phyloP scores from a whole-genome alignment of 306 rosid species.

The Sphenostylis stenocarpa region DNA sequence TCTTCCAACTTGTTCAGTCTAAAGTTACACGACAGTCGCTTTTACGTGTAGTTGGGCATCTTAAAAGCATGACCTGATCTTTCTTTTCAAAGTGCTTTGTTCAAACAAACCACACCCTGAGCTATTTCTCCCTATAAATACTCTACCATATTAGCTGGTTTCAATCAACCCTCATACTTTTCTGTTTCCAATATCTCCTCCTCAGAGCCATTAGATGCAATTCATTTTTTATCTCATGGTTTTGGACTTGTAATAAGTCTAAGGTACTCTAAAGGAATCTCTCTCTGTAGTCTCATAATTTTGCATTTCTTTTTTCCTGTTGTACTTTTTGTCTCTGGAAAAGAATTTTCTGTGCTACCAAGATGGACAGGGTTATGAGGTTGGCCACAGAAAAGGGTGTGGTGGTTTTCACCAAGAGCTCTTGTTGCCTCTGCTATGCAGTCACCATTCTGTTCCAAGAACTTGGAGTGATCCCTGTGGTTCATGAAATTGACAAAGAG shows the following conservation, averaged over 20 bases:
- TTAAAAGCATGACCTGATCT: slow-evolving; percentile 48
- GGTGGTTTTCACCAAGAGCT: slow-evolving; percentile 94
- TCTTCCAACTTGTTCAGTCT: slow-evolving; percentile 55
- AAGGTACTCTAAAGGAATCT: background rate
- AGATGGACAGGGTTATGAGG: slow-evolving; percentile 86
- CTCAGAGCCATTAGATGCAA: slow-evolving; percentile 44
- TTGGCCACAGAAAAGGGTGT: slow-evolving; percentile 72
- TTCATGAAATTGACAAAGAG: slow-evolving; percentile 83
- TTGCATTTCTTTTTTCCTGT: background rate
- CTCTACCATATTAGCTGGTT: slow-evolving; percentile 48
- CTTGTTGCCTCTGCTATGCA: slow-evolving; percentile 93
- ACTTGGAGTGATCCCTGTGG: slow-evolving; percentile 57
- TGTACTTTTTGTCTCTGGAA: background rate
- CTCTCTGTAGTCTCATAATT: background rate
- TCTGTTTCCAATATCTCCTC: slow-evolving; percentile 34
- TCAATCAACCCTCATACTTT: slow-evolving; percentile 48
- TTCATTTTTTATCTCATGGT: slow-evolving; percentile 52
- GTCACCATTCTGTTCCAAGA: slow-evolving; percentile 75
- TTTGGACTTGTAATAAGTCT: slow-evolving; percentile 19
- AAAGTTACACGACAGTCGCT: slow-evolving; percentile 31
- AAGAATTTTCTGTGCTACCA: slow-evolving; percentile 8
- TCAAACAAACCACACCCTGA: slow-evolving; percentile 39
- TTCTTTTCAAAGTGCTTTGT: slow-evolving; percentile 51
- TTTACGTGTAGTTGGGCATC: slow-evolving; percentile 62
- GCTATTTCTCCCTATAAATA: slow-evolving; percentile 74